Evolutionary conservation across 2,329 filamentous ascomycete species (phyloP).

Genomic region (Claviceps arundinis): DNA sequence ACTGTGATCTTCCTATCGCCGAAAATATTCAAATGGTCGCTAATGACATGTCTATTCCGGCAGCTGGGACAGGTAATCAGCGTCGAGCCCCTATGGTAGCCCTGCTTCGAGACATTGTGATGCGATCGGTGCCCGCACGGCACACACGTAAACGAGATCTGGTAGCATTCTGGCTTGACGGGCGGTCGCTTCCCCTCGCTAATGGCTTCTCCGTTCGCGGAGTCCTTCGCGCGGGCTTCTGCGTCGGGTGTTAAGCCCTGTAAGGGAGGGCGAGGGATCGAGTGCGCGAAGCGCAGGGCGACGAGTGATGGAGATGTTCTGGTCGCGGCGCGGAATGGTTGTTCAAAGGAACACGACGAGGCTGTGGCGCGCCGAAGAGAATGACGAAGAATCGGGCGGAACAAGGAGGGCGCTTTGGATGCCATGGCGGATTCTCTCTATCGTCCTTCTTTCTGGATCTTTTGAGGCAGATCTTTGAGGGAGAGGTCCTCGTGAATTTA

Average conservation of each 20-base stretch:
- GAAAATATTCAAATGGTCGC: constrained; percentile 74
- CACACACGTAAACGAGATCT: constrained; percentile 84
- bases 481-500: background rate
- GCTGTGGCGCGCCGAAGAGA: constrained; percentile 9
- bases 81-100: constrained; percentile 82
- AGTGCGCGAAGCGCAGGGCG: constrained; percentile 19
- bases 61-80: constrained; percentile 81
- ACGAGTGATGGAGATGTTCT: constrained; percentile 6
- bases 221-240: constrained; percentile 5
- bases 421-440: constrained; percentile 14
- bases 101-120: constrained; percentile 83
- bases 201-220: constrained; percentile 9
- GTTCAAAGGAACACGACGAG: constrained; percentile 5
- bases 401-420: constrained; percentile 11
- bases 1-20: constrained; percentile 56
- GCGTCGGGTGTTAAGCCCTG: constrained; percentile 1
- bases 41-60: constrained; percentile 79
- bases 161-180: constrained; percentile 54
- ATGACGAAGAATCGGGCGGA: constrained; percentile 8
- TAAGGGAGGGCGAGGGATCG: constrained; percentile 19
- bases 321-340: constrained; percentile 1
- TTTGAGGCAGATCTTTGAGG: background rate
- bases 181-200: constrained; percentile 17
- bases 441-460: background rate
- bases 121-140: constrained; percentile 69